phyloP scores from a whole-genome alignment of 257 asterid species.

The Oldenlandia corymbosa region DNA sequence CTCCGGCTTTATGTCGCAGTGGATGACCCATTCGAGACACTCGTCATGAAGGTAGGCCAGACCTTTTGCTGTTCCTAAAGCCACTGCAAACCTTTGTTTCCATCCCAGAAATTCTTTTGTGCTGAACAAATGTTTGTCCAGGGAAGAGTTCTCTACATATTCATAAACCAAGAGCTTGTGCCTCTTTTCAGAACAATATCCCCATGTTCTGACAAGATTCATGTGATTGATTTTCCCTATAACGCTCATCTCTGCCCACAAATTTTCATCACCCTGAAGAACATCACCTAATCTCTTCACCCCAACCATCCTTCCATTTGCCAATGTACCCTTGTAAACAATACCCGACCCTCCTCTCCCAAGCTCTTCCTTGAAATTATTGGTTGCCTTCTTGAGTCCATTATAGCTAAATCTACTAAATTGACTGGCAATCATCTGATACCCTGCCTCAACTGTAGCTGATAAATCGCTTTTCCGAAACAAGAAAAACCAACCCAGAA shows the following conservation, averaged over 20 bases:
- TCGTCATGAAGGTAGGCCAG: constrained; percentile 40
- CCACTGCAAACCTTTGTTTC: constrained; percentile 32
- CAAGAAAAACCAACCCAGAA: constrained; percentile 31
- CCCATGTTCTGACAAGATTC: constrained; percentile 42
- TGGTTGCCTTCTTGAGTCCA: neutral
- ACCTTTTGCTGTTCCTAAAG: constrained; percentile 33
- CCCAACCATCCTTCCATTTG: neutral
- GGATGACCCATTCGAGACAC: constrained; percentile 45
- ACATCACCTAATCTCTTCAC: constrained; percentile 3
- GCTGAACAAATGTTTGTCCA: constrained; percentile 26
- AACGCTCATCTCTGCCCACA: constrained; percentile 31
- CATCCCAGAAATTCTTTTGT: constrained; percentile 21
- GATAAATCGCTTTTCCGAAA: constrained; percentile 23
- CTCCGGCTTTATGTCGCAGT: constrained; percentile 41
- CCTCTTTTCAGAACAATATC: constrained; percentile 34
- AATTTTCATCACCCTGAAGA: constrained; percentile 2
- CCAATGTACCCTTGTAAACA: constrained; percentile 3
- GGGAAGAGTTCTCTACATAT: constrained; percentile 27
- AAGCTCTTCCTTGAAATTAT: neutral
- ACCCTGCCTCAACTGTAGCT: constrained; percentile 25
- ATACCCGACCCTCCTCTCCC: constrained; percentile 8
- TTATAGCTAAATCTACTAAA: constrained; percentile 5
- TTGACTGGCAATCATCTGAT: constrained; percentile 2
- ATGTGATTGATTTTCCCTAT: constrained; percentile 35
- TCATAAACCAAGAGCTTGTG: constrained; percentile 30